Base-by-base conservation (phyloP, 352 stramenopile species). In the Vaucheria bursata region DNA sequence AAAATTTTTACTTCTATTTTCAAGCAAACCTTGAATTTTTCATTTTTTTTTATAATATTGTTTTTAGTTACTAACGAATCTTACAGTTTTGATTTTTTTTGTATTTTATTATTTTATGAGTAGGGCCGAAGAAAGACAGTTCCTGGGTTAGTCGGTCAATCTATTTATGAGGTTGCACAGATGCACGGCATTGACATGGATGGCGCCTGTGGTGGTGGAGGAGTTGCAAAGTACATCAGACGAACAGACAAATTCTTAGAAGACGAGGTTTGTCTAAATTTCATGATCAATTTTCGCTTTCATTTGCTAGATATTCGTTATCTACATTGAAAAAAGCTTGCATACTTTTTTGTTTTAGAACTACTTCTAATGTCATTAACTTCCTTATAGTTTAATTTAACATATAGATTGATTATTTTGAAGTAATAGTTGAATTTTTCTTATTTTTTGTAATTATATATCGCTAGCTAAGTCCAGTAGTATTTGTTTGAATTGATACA, bases 121-220 rank as follows among this genome's bases (percentile, higher is more conserved):
- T 50, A 82, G 77, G 77, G 77, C 1, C 32, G 71, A 29, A 49
- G 77, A 8, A 68, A 79, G 34, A 82, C 77, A 49, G 77, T 82
- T 12, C 36, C 72, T 35, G 77, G 45, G n/a, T 70, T 82, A 35
- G 71, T 76, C 34, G 77, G 77, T 6, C 77, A 82, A 38, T 75
- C 34, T 52, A 71, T 82, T 8, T 68, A 75, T n/a, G 71, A 82
- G 1, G 77, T 82, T 29, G 77, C 71, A 70, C 36, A 73, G n/a
- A 52, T 73, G 32, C 71, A 82, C 73, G 39, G 74, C 34, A 65
- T 82, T 34, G 71, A 65, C 4, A 32, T 82, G 18, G 77, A 82
- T 35, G 77, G 77, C 0, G 71, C 77, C 8, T 82, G 77, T 64
- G n/a, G 52, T 31, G 77, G 71, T 0, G 69, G 45, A 37, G 53